phyloP scores from a whole-genome alignment of 1,284 basidiomycete genomes.

The Apiotrichum akiyoshidainum region DNA sequence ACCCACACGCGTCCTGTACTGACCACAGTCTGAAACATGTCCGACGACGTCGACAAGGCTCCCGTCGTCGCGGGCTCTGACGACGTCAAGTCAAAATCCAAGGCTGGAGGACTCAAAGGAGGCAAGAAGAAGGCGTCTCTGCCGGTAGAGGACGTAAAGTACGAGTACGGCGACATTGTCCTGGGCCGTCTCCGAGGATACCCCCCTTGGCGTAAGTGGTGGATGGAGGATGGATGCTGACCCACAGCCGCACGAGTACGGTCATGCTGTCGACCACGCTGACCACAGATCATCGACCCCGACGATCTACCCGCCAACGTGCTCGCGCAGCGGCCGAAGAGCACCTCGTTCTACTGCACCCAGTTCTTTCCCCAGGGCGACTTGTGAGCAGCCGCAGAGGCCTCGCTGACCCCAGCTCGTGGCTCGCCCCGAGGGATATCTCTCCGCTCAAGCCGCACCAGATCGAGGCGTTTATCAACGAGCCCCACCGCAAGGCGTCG shows the following conservation, averaged over 20 bases:
- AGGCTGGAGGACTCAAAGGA: constrained; percentile 7
- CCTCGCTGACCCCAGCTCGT: constrained; percentile 60
- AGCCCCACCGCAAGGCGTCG: constrained; percentile 65
- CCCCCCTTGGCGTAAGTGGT: constrained; percentile 69
- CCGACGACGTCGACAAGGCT: constrained; percentile 20
- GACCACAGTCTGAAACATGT: constrained; percentile 12
- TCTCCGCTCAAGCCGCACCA: constrained; percentile 72
- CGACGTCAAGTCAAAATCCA: constrained; percentile 41
- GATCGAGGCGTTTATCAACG: constrained; percentile 76
- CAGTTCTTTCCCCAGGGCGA: constrained; percentile 63
- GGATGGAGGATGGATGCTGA: constrained; percentile 3
- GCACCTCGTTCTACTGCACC: constrained; percentile 32
- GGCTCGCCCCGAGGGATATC: constrained; percentile 79
- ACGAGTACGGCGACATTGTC: constrained; percentile 71
- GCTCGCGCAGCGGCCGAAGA: constrained; percentile 34
- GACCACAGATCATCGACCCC: constrained; percentile 38
- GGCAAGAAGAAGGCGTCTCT: constrained; percentile 16
- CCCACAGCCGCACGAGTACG: constrained; percentile 24
- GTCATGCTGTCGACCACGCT: background rate
- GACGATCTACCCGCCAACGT: constrained; percentile 39
- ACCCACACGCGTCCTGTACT: background rate
- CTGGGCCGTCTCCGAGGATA: constrained; percentile 89
- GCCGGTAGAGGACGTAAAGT: constrained; percentile 42
- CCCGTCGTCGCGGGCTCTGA: constrained; percentile 28
- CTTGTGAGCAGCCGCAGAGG: constrained; percentile 62